Conservation (phyloP, 768 basidiomycete species). For the Pleurotus tuoliensis region DNA sequence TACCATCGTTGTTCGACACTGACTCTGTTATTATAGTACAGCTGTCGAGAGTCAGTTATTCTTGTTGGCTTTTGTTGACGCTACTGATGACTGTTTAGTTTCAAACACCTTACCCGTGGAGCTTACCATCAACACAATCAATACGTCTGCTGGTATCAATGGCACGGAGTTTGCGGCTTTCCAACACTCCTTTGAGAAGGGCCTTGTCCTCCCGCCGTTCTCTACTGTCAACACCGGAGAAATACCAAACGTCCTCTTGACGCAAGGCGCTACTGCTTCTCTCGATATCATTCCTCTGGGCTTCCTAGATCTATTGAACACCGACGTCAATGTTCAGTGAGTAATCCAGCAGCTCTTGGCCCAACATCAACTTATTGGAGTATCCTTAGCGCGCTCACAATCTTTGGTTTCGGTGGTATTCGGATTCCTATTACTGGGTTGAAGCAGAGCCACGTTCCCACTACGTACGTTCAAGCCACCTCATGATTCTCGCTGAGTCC, state of each 20-base stretch:
- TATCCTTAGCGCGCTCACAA: constrained; percentile 24
- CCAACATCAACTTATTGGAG: background rate
- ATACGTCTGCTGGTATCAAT: constrained; percentile 43
- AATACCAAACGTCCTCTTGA: constrained; percentile 53
- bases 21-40: background rate
- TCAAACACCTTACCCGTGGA: constrained; percentile 38
- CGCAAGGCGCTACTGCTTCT: constrained; percentile 44
- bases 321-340: constrained; percentile 35
- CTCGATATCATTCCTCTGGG: constrained; percentile 53
- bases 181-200: constrained; percentile 49
- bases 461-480: constrained; percentile 21
- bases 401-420: constrained; percentile 27
- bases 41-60: background rate
- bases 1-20: background rate
- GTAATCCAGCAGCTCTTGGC: constrained; percentile 1
- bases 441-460: constrained; percentile 31
- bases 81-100: constrained; percentile 14
- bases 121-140: constrained; percentile 40
- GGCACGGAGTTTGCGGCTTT: constrained; percentile 56
- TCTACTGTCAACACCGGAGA: constrained; percentile 55
- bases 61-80: constrained; percentile 19
- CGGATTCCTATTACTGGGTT: constrained; percentile 32
- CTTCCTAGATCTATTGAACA: constrained; percentile 44
- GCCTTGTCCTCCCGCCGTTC: constrained; percentile 45
- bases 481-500: too few relatives aligned